A percentile compares a stretch with the other conserved stretches of the same genome.
These are phyloP conservation scores for Coemansia sp. DNA, from an alignment of 192 early-diverging fungal genomes.

Conservation along the genomic window DNA sequence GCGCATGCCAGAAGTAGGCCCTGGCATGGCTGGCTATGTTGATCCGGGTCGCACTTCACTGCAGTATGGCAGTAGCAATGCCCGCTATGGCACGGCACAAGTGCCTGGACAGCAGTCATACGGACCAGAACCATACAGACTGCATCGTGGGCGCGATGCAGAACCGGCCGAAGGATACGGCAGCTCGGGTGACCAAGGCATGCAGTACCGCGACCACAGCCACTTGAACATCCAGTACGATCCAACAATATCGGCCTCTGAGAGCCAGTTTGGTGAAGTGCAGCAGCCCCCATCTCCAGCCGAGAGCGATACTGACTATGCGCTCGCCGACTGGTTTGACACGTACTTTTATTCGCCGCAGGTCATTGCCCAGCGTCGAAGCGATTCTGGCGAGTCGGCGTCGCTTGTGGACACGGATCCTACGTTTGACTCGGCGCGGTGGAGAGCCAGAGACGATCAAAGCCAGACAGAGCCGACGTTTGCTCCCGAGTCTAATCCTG, in stretches of 20 bases:
- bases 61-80: background rate
- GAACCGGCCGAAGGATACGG: background rate
- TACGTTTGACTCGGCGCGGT: conserved; percentile 24
- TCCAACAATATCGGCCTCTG: conserved; percentile 27
- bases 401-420: conserved; percentile 39
- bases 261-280: conserved; percentile 10
- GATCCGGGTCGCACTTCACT: background rate
- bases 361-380: conserved; percentile 6
- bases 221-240: conserved; percentile 44
- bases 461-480: background rate
- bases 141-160: background rate
- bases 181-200: background rate
- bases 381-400: conserved; percentile 16
- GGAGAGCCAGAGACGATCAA: background rate
- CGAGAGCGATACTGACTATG: conserved; percentile 2
- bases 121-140: background rate
- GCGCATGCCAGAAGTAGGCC: background rate
- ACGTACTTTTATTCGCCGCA: conserved; percentile 31
- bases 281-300: conserved; percentile 1
- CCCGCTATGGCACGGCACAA: background rate
- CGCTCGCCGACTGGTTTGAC: conserved; percentile 48
- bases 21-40: background rate
- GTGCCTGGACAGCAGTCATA: background rate
- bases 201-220: conserved; percentile 43
- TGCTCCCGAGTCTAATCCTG: background rate